Percentiles rank a stretch among this genome's conserved stretches.
Evolutionary conservation across 306 rosid species (phyloP).

Genomic region (Nissolia schottii): DNA sequence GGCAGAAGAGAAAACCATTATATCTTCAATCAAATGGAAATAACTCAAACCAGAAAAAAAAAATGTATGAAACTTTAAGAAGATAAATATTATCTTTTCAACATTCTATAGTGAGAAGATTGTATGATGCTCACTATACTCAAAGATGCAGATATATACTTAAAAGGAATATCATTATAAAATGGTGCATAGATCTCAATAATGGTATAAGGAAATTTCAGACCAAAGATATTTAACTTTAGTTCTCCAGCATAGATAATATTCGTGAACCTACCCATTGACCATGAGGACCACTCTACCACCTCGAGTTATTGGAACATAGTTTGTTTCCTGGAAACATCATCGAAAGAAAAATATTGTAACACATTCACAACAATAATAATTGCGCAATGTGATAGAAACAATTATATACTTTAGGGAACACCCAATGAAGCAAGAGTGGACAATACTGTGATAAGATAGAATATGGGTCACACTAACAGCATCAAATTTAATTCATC

Average conservation of each 20-base stretch:
- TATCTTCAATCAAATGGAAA: not conserved
- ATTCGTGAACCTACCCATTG: constrained; percentile 66
- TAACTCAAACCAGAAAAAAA: not conserved
- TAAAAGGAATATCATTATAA: not conserved
- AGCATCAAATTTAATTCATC: not conserved
- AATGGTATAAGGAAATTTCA: not conserved
- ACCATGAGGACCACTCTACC: constrained; percentile 84
- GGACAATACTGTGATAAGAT: not conserved
- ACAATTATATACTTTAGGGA: not conserved
- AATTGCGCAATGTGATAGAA: not conserved
- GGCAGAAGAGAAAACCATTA: not conserved
- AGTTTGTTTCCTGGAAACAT: constrained; percentile 72
- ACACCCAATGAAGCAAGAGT: not conserved
- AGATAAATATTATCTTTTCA: not conserved
- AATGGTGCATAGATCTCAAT: not conserved
- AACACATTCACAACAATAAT: constrained; percentile 17
- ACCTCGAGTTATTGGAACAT: constrained; percentile 87
- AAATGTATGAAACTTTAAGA: not conserved
- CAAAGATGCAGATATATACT: not conserved
- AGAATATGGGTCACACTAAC: constrained; percentile 6
- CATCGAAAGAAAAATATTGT: not conserved
- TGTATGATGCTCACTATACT: not conserved
- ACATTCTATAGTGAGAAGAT: not conserved
- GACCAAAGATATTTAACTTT: not conserved
- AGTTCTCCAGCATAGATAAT: constrained; percentile 16